phyloP scores from a whole-genome alignment of 2,329 filamentous ascomycete species.

The Didymella exigua region DNA sequence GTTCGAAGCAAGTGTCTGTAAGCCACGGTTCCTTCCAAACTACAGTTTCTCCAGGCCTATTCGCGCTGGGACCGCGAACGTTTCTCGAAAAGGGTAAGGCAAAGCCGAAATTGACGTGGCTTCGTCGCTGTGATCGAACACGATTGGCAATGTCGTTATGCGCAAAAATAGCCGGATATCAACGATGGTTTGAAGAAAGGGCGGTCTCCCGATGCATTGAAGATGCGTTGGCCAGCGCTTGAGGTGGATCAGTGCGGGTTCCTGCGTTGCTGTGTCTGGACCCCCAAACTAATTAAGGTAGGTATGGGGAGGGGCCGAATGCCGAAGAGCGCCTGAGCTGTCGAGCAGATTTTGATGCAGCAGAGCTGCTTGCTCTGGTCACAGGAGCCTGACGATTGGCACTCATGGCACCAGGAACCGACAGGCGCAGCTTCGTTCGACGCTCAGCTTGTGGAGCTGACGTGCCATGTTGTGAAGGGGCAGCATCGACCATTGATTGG shows the following conservation, averaged over 20 bases:
- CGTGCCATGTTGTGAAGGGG: neutral
- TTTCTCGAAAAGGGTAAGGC: neutral
- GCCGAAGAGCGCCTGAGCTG: conserved; percentile 3
- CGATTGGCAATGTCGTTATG: conserved; percentile 3
- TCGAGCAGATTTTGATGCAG: neutral
- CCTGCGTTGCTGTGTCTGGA: conserved; percentile 18
- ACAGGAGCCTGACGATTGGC: neutral
- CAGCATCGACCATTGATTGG: conserved; percentile 2
- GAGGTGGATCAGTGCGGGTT: conserved; percentile 12
- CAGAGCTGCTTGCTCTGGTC: neutral
- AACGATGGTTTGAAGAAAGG: conserved; percentile 4
- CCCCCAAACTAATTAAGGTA: conserved; percentile 11
- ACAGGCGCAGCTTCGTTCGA: neutral
- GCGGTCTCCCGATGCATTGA: conserved; percentile 11
- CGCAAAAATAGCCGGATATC: conserved; percentile 2
- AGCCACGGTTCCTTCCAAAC: neutral
- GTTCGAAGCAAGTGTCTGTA: neutral
- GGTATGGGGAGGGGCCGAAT: conserved; percentile 8
- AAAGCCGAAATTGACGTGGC: neutral
- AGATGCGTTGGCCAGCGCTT: conserved; percentile 9
- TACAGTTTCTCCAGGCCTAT: neutral
- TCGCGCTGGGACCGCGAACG: neutral
- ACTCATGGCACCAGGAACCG: neutral
- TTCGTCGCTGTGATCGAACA: neutral
- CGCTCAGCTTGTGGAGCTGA: conserved; percentile 7